Evolutionary conservation across 306 rosid genomes (phyloP).

Genomic region (Comarum palustre): DNA sequence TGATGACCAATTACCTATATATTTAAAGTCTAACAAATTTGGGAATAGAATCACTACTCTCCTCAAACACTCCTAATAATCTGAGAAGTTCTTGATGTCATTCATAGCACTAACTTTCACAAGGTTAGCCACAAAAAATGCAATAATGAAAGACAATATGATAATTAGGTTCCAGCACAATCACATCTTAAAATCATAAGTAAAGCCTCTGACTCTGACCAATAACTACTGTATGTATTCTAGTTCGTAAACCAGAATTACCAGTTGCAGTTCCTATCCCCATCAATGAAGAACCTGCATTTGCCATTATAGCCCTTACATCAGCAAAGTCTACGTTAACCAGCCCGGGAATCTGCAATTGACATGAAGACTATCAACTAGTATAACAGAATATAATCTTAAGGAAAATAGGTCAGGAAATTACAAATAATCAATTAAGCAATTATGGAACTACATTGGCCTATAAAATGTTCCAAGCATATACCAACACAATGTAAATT

Average conservation of each 20-base stretch:
- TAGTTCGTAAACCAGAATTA: slow-evolving; percentile 26
- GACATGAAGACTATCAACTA: slow-evolving; percentile 23
- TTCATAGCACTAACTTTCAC: neutral
- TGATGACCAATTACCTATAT: neutral
- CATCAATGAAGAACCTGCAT: slow-evolving; percentile 92
- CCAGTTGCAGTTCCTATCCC: slow-evolving; percentile 96
- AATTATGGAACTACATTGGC: neutral
- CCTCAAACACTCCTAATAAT: neutral
- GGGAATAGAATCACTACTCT: neutral
- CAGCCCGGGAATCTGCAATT: slow-evolving; percentile 81
- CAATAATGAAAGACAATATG: neutral
- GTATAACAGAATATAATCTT: slow-evolving; percentile 3
- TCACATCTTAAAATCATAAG: neutral
- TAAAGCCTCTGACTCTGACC: neutral
- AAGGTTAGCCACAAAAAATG: neutral
- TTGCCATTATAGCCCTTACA: slow-evolving; percentile 93
- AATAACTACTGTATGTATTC: slow-evolving; percentile 1
- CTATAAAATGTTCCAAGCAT: neutral
- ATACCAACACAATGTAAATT: neutral
- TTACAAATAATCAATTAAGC: neutral
- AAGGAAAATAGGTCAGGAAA: neutral
- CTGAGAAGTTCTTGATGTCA: neutral
- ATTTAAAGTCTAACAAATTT: neutral
- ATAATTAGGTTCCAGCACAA: slow-evolving; percentile 2
- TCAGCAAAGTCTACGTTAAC: slow-evolving; percentile 96